Conservation (phyloP, 2,329 filamentous ascomycete species). For the Nothopassalora personata region DNA sequence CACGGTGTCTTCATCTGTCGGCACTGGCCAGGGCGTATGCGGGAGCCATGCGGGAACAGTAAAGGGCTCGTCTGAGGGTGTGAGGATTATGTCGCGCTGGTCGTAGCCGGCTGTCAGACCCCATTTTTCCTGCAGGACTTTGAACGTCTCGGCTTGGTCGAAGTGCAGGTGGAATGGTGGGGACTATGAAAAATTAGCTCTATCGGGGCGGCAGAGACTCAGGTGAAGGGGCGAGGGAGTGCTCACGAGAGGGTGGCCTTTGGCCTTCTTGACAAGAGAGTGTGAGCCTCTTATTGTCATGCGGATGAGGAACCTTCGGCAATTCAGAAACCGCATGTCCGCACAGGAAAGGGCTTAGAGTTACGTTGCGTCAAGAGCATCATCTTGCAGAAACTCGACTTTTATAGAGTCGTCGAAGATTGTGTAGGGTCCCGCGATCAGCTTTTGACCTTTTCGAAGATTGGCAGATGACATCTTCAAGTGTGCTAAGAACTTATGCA, state of each 20-base stretch:
- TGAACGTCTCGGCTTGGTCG: conserved; percentile 14
- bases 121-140: conserved; percentile 7
- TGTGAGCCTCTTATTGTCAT: conserved; percentile 1
- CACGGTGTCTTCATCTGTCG: conserved; percentile 6
- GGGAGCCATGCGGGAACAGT: conserved; percentile 3
- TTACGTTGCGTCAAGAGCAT: conserved; percentile 9
- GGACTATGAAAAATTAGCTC: not conserved
- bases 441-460: conserved; percentile 2
- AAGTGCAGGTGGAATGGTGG: conserved; percentile 12
- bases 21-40: conserved; percentile 4
- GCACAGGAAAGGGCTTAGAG: not conserved
- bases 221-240: not conserved
- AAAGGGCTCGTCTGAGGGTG: not conserved
- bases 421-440: conserved; percentile 5
- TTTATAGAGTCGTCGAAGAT: conserved; percentile 11
- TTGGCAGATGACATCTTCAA: not conserved
- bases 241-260: conserved; percentile 6
- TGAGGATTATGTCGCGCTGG: conserved; percentile 6
- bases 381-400: conserved; percentile 7
- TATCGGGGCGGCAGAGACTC: too few species aligned
- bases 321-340: not conserved
- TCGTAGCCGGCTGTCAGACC: conserved; percentile 8
- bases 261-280: conserved; percentile 1
- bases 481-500: not conserved
- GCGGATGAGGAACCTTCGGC: conserved; percentile 3